A percentile compares a stretch with the other conserved stretches of the same genome.
Evolutionary conservation across 139 green algal genomes (phyloP).

Genomic region (Desmodesmus armatus): DNA sequence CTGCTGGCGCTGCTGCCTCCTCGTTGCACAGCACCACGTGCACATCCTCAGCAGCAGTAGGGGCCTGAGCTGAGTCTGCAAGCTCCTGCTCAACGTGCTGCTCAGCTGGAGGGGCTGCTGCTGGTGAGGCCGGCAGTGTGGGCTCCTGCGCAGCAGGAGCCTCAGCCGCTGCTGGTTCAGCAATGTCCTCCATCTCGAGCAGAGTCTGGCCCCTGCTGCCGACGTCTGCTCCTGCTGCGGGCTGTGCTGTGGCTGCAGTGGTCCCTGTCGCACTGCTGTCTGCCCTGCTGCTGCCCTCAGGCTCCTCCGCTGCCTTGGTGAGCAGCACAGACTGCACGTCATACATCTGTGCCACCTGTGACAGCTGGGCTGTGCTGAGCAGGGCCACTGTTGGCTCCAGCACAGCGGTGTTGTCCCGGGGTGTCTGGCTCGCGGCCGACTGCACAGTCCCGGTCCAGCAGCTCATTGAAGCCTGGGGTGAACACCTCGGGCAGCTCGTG

Average conservation of each 20-base stretch:
- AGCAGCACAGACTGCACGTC: conserved; percentile 12
- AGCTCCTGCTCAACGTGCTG: too few species aligned
- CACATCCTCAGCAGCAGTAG: background rate
- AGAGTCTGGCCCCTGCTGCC: background rate
- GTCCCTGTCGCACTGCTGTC: background rate
- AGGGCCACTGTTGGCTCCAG: conserved; percentile 31
- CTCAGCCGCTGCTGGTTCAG: background rate
- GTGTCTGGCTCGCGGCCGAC: background rate
- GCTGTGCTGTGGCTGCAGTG: conserved; percentile 9
- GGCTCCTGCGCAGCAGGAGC: background rate
- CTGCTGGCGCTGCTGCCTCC: background rate
- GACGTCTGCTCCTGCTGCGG: background rate
- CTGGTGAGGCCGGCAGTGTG: background rate
- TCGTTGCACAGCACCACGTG: too few species aligned
- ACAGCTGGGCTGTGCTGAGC: conserved; percentile 10
- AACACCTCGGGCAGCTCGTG: conserved; percentile 27
- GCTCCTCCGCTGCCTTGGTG: background rate
- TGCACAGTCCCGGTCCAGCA: conserved; percentile 17
- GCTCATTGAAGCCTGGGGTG: conserved; percentile 36
- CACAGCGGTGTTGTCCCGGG: background rate
- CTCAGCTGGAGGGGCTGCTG: background rate
- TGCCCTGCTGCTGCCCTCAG: background rate
- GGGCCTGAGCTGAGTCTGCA: background rate
- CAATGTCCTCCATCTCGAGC: background rate
- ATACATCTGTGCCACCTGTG: conserved; percentile 17